These are phyloP conservation scores for Brettanomyces anomalus DNA, from an alignment of 805 yeast species.

Conservation along the genomic window DNA sequence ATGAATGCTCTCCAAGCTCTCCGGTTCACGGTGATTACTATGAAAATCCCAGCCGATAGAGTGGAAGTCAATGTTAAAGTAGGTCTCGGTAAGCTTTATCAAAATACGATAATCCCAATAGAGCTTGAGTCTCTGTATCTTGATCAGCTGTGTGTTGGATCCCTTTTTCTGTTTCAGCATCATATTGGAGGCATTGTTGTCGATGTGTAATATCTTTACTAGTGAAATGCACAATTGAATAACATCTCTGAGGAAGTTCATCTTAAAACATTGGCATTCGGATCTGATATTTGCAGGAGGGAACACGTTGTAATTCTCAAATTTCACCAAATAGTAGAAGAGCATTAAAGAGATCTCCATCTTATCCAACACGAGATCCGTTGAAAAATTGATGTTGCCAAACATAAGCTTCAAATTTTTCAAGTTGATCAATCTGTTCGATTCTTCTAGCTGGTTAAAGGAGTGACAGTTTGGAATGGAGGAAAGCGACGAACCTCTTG, in stretches of 20 bases:
- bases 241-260: conserved; percentile 33
- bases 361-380: conserved; percentile 37
- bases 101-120: conserved; percentile 37
- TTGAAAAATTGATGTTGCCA: conserved; percentile 36
- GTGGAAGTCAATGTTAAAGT: conserved; percentile 17
- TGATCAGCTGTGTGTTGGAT: conserved; percentile 12
- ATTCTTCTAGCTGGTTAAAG: conserved; percentile 22
- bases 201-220: conserved; percentile 36
- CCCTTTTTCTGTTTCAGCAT: conserved; percentile 1
- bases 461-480: conserved; percentile 22
- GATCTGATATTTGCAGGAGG: conserved; percentile 14
- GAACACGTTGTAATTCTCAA: conserved; percentile 21
- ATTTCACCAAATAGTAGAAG: conserved; percentile 38
- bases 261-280: conserved; percentile 25
- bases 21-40: conserved; percentile 20
- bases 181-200: conserved; percentile 12
- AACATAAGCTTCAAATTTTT: conserved; percentile 34
- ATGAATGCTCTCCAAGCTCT: conserved; percentile 26
- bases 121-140: conserved; percentile 29
- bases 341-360: conserved; percentile 42
- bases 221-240: conserved; percentile 31
- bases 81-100: conserved; percentile 20
- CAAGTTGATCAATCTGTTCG: conserved; percentile 25
- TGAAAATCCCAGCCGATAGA: conserved; percentile 7
- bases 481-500: conserved; percentile 14